Base-by-base conservation (phyloP, 1,139 yeast species). In the Schizosaccharomyces versatilis region DNA sequence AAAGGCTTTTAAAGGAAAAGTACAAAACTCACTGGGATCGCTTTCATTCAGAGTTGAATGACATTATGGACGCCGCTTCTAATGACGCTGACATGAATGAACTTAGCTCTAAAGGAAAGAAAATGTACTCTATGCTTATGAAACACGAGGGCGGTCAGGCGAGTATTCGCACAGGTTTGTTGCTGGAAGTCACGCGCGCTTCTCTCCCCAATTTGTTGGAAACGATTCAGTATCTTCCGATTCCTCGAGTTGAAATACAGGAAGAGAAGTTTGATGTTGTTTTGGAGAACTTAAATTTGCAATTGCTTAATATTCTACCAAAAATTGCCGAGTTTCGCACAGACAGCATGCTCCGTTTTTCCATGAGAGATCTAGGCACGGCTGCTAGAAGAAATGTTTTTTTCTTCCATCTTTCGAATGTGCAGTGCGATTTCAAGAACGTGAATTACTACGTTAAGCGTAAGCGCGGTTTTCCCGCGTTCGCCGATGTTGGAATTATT, bases 171-270 rank as follows among this genome's bases (percentile, higher is more conserved):
- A 52, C 48, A 49, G 53, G 53, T 24, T 53, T 59, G n/a, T 14
- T 55, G 15, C 53, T 56, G 36, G 62, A 60, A 38, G 44, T 60
- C 53, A 51, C 53, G 14, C 55, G 47, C 38, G 61, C 60, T 17
- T 42, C 59, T 41, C 24, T 60, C 9, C 62, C 62, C 10, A 54
- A 55, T 24, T 40, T 57, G 8, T 48, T 59, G 44, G 56, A 54
- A 54, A 47, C 54, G 38, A 56, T 55, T 24, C 57, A 56, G 19
- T 60, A 59, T 38, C 57, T 60, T 6, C 62, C 62, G 7, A 54
- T 60, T 12, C 62, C 62, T 8, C 57, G 62, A 24, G 56, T 60
- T 53, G 62, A 60, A 47, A 58, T 58, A 39, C 51, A 54, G 19
- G 61, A 60, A 36, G 58, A 55, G 5, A 38, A 15, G 51, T 56